Evolutionary conservation across 2,329 filamentous ascomycete genomes (phyloP), one percentile per base, ranked within the genome.

Genomic region (Tricladium varicosporioides): DNA sequence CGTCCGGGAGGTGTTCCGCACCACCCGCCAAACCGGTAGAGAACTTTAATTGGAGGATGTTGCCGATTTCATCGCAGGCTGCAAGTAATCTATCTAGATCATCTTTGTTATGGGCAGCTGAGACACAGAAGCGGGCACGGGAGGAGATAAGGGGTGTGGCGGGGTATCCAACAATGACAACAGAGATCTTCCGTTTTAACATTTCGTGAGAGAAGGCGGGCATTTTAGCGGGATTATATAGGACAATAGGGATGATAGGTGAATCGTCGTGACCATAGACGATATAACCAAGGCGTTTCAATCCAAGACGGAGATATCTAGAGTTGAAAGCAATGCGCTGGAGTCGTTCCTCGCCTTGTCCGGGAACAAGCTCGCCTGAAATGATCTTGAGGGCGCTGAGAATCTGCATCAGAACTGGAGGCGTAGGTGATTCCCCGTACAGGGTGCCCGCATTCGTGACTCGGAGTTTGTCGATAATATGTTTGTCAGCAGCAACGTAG

Each of bases 141-240:
- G 93, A 97, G 60, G 90, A 95, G 66, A 97, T 95, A 47, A 99
- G 83, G 1, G 94, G 94, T 1, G 94, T 99, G 8, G 93, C 94
- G 5, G 94, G 94, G 72, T 99, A 99, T 52, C 93, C 94, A 60
- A 99, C 94, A 47, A 99, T 91, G 42, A 99, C 94, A 51, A 97
- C 91, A 0, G 93, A 94, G 66, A 99, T 97, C 75, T 97, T 97
- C 70, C 94, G 91, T 76, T 90, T 91, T 59, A 97, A 84, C 94
- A 99, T 97, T 74, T 97, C 94, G 72, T 96, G 94, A 50, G 92
- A 97, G 75, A 99, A 99, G 58, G 94, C 93, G 4, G 93, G 90
- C 81, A 99, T 97, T 78, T 99, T 99, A 68, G 91, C 94, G n/a
- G 94, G 94, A 76, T 97, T 91, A 80, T 97, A 99, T 27, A 99